Percentiles rank a stretch among this genome's conserved stretches.
phyloP scores from a whole-genome alignment of 768 basidiomycete species.

The Russula abietina region DNA sequence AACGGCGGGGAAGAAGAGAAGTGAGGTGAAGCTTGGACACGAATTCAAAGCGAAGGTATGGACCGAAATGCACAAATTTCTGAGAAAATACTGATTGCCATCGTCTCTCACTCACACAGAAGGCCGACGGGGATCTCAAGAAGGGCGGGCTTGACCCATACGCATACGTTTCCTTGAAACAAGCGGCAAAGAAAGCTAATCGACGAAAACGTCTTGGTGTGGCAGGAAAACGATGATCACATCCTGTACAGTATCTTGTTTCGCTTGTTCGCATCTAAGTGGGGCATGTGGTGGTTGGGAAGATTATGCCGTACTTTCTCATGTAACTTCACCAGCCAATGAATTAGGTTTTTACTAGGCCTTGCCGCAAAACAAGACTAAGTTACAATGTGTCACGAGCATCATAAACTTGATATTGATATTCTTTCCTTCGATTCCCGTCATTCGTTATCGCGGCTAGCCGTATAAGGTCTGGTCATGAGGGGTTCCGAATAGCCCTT shows the following conservation, averaged over 20 bases:
- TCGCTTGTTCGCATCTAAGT: not conserved
- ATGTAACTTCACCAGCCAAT: not conserved
- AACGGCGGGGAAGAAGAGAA: constrained; percentile 41
- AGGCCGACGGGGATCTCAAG: constrained; percentile 92
- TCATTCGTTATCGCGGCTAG: not conserved
- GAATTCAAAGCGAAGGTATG: constrained; percentile 96
- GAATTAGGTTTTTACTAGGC: not conserved
- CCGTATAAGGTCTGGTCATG: constrained; percentile 72
- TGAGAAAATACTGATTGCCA: constrained; percentile 6
- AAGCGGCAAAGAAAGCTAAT: constrained; percentile 66
- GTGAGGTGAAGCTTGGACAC: constrained; percentile 58
- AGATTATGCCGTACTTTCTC: not conserved
- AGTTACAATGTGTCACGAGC: too few species aligned
- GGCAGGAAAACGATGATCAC: constrained; percentile 51
- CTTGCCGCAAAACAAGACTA: too few species aligned
- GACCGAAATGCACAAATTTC: constrained; percentile 11
- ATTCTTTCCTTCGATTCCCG: not conserved
- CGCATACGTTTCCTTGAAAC: constrained; percentile 79
- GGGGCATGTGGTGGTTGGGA: not conserved
- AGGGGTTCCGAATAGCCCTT: constrained; percentile 62
- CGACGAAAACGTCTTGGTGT: constrained; percentile 48
- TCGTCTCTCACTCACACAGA: constrained; percentile 42
- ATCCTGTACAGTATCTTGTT: not conserved
- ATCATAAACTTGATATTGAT: not conserved
- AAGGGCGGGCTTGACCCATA: constrained; percentile 85